Percentiles rank a stretch among this genome's conserved stretches.
phyloP scores from a whole-genome alignment of 2,329 filamentous ascomycete genomes.

The Epichloe sp. region DNA sequence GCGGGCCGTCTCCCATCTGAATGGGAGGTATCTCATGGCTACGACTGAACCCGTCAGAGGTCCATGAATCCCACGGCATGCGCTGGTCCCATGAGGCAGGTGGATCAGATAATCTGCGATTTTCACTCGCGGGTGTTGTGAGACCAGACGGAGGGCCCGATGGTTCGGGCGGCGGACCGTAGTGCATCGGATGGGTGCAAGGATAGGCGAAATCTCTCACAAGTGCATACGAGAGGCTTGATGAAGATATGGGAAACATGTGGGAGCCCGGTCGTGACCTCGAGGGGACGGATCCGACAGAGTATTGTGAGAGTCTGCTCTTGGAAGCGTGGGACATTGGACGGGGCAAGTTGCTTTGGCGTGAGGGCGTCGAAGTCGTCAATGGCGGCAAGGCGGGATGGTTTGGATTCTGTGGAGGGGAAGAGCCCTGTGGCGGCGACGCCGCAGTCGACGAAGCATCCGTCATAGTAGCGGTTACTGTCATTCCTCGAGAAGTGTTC shows the following conservation, averaged over 20 bases:
- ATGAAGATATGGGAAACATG: conserved; percentile 71
- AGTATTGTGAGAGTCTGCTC: conserved; percentile 75
- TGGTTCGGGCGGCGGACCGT: conserved; percentile 73
- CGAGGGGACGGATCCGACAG: conserved; percentile 51
- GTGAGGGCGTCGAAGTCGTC: conserved; percentile 43
- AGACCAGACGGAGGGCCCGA: conserved; percentile 59
- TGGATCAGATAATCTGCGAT: conserved; percentile 72
- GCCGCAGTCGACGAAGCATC: conserved; percentile 40
- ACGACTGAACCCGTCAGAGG: conserved; percentile 40
- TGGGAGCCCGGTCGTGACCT: conserved; percentile 72
- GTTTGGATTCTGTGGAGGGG: conserved; percentile 34
- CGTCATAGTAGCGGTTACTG: conserved; percentile 40
- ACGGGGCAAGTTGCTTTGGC: conserved; percentile 46
- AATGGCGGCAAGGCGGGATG: conserved; percentile 43
- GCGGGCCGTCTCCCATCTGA: conserved; percentile 75
- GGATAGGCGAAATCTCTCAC: conserved; percentile 96
- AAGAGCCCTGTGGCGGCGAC: conserved; percentile 36
- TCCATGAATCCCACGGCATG: conserved; percentile 45
- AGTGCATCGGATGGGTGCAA: conserved; percentile 71
- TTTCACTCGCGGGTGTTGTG: conserved; percentile 75
- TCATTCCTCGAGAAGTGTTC: conserved; percentile 15
- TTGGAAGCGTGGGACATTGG: conserved; percentile 67
- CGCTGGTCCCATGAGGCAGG: conserved; percentile 61
- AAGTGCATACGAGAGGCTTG: conserved; percentile 73
- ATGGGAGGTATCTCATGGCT: conserved; percentile 67